Conservation (phyloP, 805 yeast species). For the Metschnikowia santaceciliae region DNA sequence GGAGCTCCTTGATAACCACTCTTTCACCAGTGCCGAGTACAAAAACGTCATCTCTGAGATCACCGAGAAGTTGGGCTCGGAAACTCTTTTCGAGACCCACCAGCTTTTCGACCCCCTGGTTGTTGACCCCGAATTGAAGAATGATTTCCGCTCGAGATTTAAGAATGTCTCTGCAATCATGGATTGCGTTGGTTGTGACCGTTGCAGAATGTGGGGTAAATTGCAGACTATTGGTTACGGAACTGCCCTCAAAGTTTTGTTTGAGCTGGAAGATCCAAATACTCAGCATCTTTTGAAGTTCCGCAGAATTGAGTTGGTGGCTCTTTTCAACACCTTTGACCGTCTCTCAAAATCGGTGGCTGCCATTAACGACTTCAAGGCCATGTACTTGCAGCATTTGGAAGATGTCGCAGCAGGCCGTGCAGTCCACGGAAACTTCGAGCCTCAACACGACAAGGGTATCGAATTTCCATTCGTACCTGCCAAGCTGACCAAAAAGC, state of each 20-base stretch:
- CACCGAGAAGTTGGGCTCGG: constrained; percentile 13
- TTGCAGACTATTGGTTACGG: constrained; percentile 97
- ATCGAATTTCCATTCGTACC: constrained; percentile 36
- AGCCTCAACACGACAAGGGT: constrained; percentile 28
- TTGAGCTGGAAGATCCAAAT: constrained; percentile 62
- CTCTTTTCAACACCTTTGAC: constrained; percentile 88
- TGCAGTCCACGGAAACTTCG: constrained; percentile 40
- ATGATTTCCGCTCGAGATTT: constrained; percentile 82
- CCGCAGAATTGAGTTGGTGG: constrained; percentile 80
- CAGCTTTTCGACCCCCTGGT: constrained; percentile 44
- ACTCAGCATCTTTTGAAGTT: constrained; percentile 54
- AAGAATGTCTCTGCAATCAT: constrained; percentile 86
- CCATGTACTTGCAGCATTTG: constrained; percentile 43
- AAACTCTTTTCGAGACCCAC: constrained; percentile 44
- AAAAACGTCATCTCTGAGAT: constrained; percentile 8
- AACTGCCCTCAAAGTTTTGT: constrained; percentile 85
- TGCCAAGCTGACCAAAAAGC: not conserved
- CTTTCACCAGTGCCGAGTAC: constrained; percentile 33
- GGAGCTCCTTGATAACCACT: constrained; percentile 28
- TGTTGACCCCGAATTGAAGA: constrained; percentile 56
- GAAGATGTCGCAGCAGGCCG: constrained; percentile 38
- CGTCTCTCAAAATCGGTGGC: constrained; percentile 81
- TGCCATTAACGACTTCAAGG: constrained; percentile 69
- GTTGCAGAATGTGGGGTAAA: constrained; percentile 98
- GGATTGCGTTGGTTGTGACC: constrained; percentile 98